These are phyloP conservation scores for Saccharomycopsis malanga DNA, from an alignment of 805 yeast species.

Conservation along the genomic window DNA sequence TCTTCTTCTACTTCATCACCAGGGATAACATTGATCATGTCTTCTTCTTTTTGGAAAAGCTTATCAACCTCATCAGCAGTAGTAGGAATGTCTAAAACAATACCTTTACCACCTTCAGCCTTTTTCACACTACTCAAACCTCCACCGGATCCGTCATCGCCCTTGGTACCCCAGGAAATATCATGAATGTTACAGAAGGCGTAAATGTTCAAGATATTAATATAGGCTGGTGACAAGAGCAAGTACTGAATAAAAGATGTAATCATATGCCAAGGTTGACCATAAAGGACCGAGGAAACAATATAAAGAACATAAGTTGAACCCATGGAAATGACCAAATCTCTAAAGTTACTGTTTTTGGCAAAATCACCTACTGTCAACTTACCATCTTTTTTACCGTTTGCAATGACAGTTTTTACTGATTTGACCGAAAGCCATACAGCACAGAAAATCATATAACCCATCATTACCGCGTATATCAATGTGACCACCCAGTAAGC, in stretches of 20 bases:
- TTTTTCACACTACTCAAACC: constrained; percentile 50
- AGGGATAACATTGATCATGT: constrained; percentile 28
- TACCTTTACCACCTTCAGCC: constrained; percentile 44
- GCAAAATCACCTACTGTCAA: constrained; percentile 44
- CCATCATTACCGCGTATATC: constrained; percentile 55
- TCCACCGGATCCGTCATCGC: constrained; percentile 47
- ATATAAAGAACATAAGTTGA: constrained; percentile 59
- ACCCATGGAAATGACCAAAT: constrained; percentile 48
- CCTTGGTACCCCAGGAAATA: constrained; percentile 72
- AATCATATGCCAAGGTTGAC: constrained; percentile 63
- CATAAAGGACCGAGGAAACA: constrained; percentile 48
- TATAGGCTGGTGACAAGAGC: constrained; percentile 45
- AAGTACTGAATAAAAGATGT: constrained; percentile 48
- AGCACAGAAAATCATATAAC: constrained; percentile 52
- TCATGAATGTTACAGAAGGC: constrained; percentile 69
- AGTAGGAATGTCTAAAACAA: constrained; percentile 47
- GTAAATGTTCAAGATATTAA: constrained; percentile 53
- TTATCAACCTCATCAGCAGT: constrained; percentile 46
- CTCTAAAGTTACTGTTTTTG: constrained; percentile 38
- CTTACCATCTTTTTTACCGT: constrained; percentile 23
- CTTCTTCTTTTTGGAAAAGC: constrained; percentile 36
- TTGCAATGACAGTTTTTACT: constrained; percentile 30
- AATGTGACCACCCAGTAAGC: constrained; percentile 46
- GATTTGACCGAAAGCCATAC: constrained; percentile 51
- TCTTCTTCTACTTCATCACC: constrained; percentile 46